Evolutionary conservation across 805 yeast species (phyloP), one percentile per base, ranked within the genome.

Genomic region (Groenewaldozyma tartarivorans): DNA sequence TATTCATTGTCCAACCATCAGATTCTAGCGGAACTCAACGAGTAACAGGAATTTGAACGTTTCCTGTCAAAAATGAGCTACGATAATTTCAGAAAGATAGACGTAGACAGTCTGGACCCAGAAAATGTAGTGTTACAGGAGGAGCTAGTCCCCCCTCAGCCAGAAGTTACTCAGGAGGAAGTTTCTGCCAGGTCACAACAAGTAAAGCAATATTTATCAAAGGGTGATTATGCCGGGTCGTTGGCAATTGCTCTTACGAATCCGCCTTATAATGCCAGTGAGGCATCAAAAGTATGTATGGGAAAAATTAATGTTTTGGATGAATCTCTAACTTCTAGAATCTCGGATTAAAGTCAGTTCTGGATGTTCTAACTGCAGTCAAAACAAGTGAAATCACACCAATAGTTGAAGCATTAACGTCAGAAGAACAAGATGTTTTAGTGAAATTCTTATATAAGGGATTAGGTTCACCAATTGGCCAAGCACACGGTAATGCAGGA

Each of bases 101-200:
- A 92, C 60, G 79, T 92, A 40, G 97, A 92, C 62, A 83, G 86
- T 15, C 78, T 77, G 49, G 96, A 88, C 56, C 83, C 94, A 3
- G 95, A 88, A 36, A 74, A 72, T 51, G 67, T 66, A 15, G 61
- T 83, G 47, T 69, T 79, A 24, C 69, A 70, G 35, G 76, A 72
- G 49, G 90, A 83, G 39, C 69, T 84, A 53, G 62, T 72, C 17
- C 75, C 74, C 9, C 79, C 80, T 9, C 69, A 72, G 48, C 61
- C 69, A 33, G 67, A 72, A 1, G 69, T 75, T 40, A 64, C 69
- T 31, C 58, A 59, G 39, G 71, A 67, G 31, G 85, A 81, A 36
- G 64, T 85, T 35, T 73, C 69, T 41, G 61, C 72, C 9, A 63
- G 72, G 38, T 68, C 77, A 29, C 66, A 71, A 42, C 77, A 75